Evolutionary conservation across 106 monocot genomes (phyloP), one percentile per base, ranked within the genome.

Genomic region (Alisma plantagoaquatica): DNA sequence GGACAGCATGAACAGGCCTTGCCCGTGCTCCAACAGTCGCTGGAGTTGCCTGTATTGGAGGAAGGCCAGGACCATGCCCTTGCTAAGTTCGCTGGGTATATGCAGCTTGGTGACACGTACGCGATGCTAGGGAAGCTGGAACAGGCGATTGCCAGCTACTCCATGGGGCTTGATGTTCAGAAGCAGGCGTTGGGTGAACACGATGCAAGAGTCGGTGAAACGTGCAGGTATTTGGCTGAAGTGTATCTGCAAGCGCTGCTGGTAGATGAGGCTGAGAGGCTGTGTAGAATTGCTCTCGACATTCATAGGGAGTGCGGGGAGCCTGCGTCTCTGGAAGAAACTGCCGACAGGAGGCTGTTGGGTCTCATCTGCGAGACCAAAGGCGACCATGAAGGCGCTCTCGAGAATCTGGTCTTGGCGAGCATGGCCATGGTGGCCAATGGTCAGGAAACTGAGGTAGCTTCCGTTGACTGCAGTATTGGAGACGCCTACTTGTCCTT

Each of bases 1-100:
- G 73, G 70, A 38, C 73, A 74, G 11, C 69, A 73, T 43, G 56
- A 27, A 3, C 62, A 77, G 28, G 76, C 86, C 8, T 29, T 86
- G 21, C 76, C 86, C 0, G 28, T 73, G 5, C 66, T 86, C 0
- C 46, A 61, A 30, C 72, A 49, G 19, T 76, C 86, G 10, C 54
- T 80, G 9, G 63, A 70, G 35, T 77, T 80, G 29, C 80, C 73
- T 7, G 62, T 48, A 1, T 17, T 67, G 12, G 80, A 77, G 42
- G 35, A 77, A 66, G 80, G 73, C 15, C 65, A 67, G 27, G 76
- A 77, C 7, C 86, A 80, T 53, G 69, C 73, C 2, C 70, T 86
- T 12, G 80, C 80, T 0, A 80, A 80, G 53, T 86, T 86, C 27
- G 76, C 86, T 11, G 86, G 77, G 10, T 62, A 55, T 24, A 86